Conservation (phyloP, 2,329 filamentous ascomycete genomes). For the Lachnellula subtilissima region DNA sequence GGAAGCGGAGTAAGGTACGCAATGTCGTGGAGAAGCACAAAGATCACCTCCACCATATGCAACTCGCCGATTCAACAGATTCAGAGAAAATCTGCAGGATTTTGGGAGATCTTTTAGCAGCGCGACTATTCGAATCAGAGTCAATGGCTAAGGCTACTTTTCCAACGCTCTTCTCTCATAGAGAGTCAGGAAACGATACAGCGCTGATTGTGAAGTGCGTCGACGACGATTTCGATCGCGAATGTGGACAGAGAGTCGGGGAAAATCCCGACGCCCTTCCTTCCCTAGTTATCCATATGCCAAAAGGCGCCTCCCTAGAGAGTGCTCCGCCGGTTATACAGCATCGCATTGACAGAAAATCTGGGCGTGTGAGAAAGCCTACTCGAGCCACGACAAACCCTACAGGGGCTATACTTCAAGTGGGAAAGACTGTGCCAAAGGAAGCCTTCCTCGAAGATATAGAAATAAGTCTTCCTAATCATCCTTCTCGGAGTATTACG, state of each 20-base stretch:
- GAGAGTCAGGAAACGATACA: slow-evolving; percentile 1
- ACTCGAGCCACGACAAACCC: slow-evolving; percentile 3
- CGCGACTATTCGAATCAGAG: slow-evolving; percentile 8
- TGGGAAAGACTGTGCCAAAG: slow-evolving; percentile 3
- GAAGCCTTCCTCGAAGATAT: slow-evolving; percentile 6
- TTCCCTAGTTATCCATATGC: slow-evolving; percentile 5
- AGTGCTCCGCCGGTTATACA: slow-evolving; percentile 4
- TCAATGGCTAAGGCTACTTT: slow-evolving; percentile 8
- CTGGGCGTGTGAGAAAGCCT: not conserved
- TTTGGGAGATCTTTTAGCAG: slow-evolving; percentile 7
- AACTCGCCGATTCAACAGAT: slow-evolving; percentile 2
- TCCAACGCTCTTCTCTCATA: slow-evolving; percentile 6
- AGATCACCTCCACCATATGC: slow-evolving; percentile 12
- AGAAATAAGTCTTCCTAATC: slow-evolving; percentile 7
- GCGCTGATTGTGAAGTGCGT: slow-evolving; percentile 8
- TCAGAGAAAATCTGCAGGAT: slow-evolving; percentile 8
- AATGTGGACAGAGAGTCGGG: slow-evolving; percentile 1
- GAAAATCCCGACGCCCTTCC: not conserved
- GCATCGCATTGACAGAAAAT: slow-evolving; percentile 4
- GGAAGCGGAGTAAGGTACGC: slow-evolving; percentile 13
- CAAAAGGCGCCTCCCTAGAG: slow-evolving; percentile 4
- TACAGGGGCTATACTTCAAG: slow-evolving; percentile 1
- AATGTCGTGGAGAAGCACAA: slow-evolving; percentile 12
- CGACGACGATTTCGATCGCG: slow-evolving; percentile 1
- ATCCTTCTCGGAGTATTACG: not conserved